Conservation (phyloP, 2,329 filamentous ascomycete genomes). For the Corinectria fuckeliana region DNA sequence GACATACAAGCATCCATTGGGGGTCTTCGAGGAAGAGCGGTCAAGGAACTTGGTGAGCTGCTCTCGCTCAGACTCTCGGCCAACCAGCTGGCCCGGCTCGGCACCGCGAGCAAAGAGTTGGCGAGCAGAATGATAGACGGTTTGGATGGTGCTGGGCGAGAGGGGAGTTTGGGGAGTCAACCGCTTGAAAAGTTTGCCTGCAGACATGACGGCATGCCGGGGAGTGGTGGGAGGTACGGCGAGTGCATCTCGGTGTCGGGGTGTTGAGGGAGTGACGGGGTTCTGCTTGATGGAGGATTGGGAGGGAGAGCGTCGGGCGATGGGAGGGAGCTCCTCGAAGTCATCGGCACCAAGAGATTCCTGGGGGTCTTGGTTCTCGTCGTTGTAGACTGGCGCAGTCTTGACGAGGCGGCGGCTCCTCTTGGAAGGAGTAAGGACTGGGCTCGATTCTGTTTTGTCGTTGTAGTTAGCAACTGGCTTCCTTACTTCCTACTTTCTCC, state of each 20-base stretch:
- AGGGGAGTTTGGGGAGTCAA: slow-evolving; percentile 78
- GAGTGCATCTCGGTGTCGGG: slow-evolving; percentile 80
- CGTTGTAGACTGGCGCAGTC: slow-evolving; percentile 57
- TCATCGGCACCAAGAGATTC: slow-evolving; percentile 47
- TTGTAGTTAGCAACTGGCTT: slow-evolving; percentile 24
- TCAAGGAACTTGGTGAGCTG: slow-evolving; percentile 75
- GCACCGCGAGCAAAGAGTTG: slow-evolving; percentile 85
- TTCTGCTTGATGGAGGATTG: slow-evolving; percentile 48
- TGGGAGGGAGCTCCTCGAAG: slow-evolving; percentile 44
- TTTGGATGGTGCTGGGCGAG: slow-evolving; percentile 72
- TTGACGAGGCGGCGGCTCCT: slow-evolving; percentile 51
- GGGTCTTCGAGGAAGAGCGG: slow-evolving; percentile 63
- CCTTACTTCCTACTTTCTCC: slow-evolving; percentile 11
- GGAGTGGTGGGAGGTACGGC: slow-evolving; percentile 78
- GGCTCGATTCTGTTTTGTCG: slow-evolving; percentile 29
- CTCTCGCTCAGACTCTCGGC: slow-evolving; percentile 71
- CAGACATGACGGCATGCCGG: slow-evolving; percentile 80
- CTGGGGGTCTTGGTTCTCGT: slow-evolving; percentile 68
- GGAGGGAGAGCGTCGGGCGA: slow-evolving; percentile 38
- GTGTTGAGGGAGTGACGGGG: slow-evolving; percentile 73
- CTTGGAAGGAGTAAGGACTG: slow-evolving; percentile 50
- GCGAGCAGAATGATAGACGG: slow-evolving; percentile 85
- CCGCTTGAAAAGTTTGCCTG: slow-evolving; percentile 77
- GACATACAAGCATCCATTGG: slow-evolving; percentile 87
- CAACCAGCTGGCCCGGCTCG: slow-evolving; percentile 76